A percentile compares a stretch with the other conserved stretches of the same genome.
phyloP scores from a whole-genome alignment of 345 rosid species.

The Hibiscus mutabilis region DNA sequence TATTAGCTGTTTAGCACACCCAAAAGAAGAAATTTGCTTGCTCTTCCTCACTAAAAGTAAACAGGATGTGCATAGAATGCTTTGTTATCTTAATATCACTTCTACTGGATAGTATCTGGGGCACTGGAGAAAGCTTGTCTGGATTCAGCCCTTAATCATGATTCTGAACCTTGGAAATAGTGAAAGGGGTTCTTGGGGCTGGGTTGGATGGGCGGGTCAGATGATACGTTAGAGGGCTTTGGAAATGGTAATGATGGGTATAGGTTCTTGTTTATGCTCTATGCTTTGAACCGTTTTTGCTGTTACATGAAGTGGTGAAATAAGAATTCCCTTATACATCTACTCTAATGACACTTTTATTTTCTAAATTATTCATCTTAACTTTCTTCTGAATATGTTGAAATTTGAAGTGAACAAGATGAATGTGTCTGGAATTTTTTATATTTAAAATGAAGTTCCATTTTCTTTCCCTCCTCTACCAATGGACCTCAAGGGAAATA shows the following conservation, averaged over 20 bases:
- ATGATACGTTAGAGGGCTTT: not conserved
- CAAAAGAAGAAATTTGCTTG: not conserved
- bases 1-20: not conserved
- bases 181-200: not conserved
- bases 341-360: not conserved
- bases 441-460: not conserved
- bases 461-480: not conserved
- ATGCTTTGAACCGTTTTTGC: not conserved
- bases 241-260: not conserved
- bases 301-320: not conserved
- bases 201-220: not conserved
- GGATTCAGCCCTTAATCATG: not conserved
- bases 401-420: too few relatives aligned
- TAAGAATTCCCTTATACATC: not conserved
- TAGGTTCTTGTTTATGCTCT: not conserved
- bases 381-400: conserved; percentile 16
- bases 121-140: not conserved
- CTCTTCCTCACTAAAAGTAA: not conserved
- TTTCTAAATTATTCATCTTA: not conserved
- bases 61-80: not conserved
- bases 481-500: not conserved
- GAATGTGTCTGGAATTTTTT: too few relatives aligned
- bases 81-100: not conserved
- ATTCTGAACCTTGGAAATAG: not conserved
- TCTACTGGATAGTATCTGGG: not conserved